A percentile compares a stretch with the other conserved stretches of the same genome.
Evolutionary conservation across 2,329 filamentous ascomycete species (phyloP).

Genomic region (Aureobasidium sp.): DNA sequence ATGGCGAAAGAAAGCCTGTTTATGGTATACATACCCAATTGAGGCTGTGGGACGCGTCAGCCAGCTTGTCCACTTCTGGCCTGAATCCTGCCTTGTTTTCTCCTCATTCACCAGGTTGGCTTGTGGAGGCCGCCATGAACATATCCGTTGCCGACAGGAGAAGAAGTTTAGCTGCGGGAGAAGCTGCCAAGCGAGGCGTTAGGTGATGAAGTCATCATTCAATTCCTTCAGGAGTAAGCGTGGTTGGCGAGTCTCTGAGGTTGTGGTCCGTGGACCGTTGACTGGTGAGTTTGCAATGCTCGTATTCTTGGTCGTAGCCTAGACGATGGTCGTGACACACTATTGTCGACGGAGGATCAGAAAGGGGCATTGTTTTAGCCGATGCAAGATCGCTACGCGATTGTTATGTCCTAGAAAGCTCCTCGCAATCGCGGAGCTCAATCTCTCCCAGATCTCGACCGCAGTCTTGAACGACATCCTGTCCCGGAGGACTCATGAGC

Average conservation of each 20-base stretch:
- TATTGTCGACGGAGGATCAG: background rate
- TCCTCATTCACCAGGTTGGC: too few relatives aligned
- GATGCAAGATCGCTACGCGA: background rate
- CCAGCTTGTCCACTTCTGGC: background rate
- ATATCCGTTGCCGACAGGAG: too few relatives aligned
- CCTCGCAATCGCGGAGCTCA: background rate
- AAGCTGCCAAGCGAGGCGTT: conserved; percentile 5
- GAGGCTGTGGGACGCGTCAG: conserved; percentile 14
- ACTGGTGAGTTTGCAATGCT: background rate
- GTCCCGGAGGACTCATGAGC: conserved; percentile 35
- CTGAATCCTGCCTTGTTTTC: background rate
- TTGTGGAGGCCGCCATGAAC: too few relatives aligned
- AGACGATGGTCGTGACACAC: background rate
- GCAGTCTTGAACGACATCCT: background rate
- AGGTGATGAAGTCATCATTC: conserved; percentile 9
- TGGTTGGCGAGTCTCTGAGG: background rate
- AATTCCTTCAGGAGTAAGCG: background rate
- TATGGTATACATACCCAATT: background rate
- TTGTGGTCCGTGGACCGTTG: too few relatives aligned
- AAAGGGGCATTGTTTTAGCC: background rate
- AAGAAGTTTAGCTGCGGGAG: background rate
- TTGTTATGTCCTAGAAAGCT: background rate
- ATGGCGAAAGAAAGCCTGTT: background rate
- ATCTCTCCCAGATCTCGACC: background rate
- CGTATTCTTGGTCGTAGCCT: background rate